phyloP scores from a whole-genome alignment of 306 rosid genomes.

The Rosa multiflora region DNA sequence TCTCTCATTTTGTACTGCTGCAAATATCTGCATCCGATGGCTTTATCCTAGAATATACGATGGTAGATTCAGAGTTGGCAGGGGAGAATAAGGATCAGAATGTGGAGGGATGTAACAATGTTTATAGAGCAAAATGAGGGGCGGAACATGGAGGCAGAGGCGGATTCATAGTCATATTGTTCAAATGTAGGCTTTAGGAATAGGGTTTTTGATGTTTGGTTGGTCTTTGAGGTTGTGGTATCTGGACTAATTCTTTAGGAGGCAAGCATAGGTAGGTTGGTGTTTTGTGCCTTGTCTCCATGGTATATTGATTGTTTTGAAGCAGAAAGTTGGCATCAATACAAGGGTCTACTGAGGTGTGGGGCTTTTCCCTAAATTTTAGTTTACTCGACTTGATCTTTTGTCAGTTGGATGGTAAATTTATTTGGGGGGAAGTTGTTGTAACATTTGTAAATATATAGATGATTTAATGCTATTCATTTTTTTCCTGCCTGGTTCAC shows the following conservation, averaged over 20 bases:
- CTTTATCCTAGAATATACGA: constrained; percentile 21
- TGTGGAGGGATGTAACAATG: constrained; percentile 29
- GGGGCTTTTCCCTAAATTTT: constrained; percentile 33
- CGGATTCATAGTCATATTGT: constrained; percentile 41
- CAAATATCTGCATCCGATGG: constrained; percentile 34
- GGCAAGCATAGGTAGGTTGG: constrained; percentile 48
- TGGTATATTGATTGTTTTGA: constrained; percentile 61
- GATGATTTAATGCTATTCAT: constrained; percentile 61
- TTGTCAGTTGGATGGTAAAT: constrained; percentile 42
- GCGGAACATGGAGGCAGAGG: constrained; percentile 40
- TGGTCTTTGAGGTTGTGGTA: constrained; percentile 43
- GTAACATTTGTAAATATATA: constrained; percentile 77
- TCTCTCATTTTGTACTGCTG: constrained; percentile 39
- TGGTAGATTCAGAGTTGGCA: constrained; percentile 30
- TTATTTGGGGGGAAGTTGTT: constrained; percentile 42
- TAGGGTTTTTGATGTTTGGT: constrained; percentile 54
- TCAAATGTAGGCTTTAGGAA: constrained; percentile 53
- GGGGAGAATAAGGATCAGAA: constrained; percentile 34
- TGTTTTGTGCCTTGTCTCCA: constrained; percentile 45
- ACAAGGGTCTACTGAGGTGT: constrained; percentile 45
- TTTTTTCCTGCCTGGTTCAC: constrained; percentile 40
- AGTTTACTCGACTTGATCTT: constrained; percentile 38
- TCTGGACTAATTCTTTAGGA: constrained; percentile 77
- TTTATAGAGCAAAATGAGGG: constrained; percentile 35
- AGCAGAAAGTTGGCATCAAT: constrained; percentile 43